Conservation (phyloP, 164 flowering plant genomes). For the Santalum album region DNA sequence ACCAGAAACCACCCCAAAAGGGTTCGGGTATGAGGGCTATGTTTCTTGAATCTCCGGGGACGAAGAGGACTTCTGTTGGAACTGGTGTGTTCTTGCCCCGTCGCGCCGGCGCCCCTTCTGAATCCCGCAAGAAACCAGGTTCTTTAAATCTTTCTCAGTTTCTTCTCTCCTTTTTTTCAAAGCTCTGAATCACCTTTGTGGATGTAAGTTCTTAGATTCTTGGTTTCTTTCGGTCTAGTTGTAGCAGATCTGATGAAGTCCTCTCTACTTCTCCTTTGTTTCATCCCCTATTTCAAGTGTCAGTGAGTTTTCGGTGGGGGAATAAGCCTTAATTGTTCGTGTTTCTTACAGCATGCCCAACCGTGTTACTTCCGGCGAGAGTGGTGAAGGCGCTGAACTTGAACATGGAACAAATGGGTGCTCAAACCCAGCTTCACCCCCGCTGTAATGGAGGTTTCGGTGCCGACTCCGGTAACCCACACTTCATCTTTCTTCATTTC, state of each 20-base stretch:
- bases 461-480: slow-evolving; percentile 25
- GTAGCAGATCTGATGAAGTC: no score
- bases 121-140: slow-evolving; percentile 22
- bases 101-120: slow-evolving; percentile 14
- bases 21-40: slow-evolving; percentile 40
- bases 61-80: slow-evolving; percentile 28
- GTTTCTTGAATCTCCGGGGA: slow-evolving; percentile 20
- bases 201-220: not conserved
- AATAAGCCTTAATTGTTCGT: not conserved
- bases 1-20: slow-evolving; percentile 6
- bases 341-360: slow-evolving; percentile 19
- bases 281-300: no score
- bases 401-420: slow-evolving; percentile 37
- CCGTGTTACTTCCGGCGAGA: slow-evolving; percentile 34
- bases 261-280: no score
- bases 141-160: not conserved
- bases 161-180: no score
- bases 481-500: not conserved
- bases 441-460: no score
- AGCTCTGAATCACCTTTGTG: not conserved
- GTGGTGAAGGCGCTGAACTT: slow-evolving; percentile 48
- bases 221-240: not conserved
- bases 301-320: no score
- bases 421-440: slow-evolving; percentile 21
- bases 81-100: slow-evolving; percentile 53